Percentiles rank a stretch among this genome's conserved stretches.
These are phyloP conservation scores for Spergularia azorica DNA, from an alignment of 179 eudicot genomes.

Conservation along the genomic window DNA sequence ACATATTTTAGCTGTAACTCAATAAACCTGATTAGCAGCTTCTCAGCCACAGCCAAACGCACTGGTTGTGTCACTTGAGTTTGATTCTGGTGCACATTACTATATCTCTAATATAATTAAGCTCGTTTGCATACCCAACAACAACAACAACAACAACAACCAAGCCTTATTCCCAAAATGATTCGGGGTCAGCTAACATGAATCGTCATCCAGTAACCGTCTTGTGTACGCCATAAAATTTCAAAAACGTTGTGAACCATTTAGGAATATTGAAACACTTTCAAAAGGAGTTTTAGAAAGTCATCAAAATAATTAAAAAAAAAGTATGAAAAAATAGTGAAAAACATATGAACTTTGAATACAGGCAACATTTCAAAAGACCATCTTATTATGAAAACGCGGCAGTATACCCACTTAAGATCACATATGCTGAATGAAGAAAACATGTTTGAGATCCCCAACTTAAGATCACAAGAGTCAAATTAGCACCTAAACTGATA, in stretches of 20 bases:
- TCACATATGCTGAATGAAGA: not conserved
- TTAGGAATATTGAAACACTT: too few species aligned
- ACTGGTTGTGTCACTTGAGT: not conserved
- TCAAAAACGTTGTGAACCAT: too few species aligned
- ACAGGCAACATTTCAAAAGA: too few species aligned
- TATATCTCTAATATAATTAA: not conserved
- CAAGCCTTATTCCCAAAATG: too few species aligned
- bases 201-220: too few species aligned
- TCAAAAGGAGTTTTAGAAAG: too few species aligned
- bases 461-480: not conserved
- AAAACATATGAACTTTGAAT: too few species aligned
- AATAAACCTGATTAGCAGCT: not conserved
- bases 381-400: not conserved
- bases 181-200: too few species aligned
- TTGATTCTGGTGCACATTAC: not conserved
- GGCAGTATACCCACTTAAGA: not conserved
- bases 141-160: not conserved
- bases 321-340: too few species aligned
- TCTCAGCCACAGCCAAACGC: slow-evolving; percentile 5
- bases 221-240: too few species aligned
- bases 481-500: not conserved
- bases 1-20: not conserved
- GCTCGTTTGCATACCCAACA: slow-evolving; percentile 4
- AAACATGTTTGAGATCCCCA: not conserved
- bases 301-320: too few species aligned